Evolutionary conservation across 176 grass and related monocot genomes (phyloP).

Genomic region (Cocos nucifera): DNA sequence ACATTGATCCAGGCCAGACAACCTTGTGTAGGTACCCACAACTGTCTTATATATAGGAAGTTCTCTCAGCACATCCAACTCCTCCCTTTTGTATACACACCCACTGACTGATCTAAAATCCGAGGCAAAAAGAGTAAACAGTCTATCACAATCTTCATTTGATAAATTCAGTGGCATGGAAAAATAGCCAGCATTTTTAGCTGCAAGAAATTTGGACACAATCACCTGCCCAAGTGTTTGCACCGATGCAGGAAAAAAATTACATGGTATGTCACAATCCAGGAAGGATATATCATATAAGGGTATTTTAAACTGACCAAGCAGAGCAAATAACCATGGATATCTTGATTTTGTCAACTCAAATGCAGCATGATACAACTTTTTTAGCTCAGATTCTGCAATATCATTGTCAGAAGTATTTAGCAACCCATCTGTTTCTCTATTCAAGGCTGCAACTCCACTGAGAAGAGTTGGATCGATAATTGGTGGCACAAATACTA

Average conservation of each 20-base stretch:
- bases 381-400: conserved; percentile 29
- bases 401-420: conserved; percentile 14
- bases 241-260: conserved; percentile 36
- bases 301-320: conserved; percentile 84
- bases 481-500: conserved; percentile 72
- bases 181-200: conserved; percentile 55
- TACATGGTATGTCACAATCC: conserved; percentile 51
- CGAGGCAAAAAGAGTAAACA: conserved; percentile 70
- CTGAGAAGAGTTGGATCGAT: conserved; percentile 35
- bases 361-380: conserved; percentile 47
- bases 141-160: conserved; percentile 54
- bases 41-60: conserved; percentile 90
- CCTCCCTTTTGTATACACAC: conserved; percentile 64
- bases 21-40: conserved; percentile 64
- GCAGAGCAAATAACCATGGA: conserved; percentile 73
- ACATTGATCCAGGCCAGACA: conserved; percentile 58
- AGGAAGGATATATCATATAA: conserved; percentile 69
- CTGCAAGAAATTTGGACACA: conserved; percentile 56
- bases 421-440: conserved; percentile 12
- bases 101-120: conserved; percentile 45
- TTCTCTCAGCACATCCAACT: conserved; percentile 70
- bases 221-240: conserved; percentile 57
- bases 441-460: conserved; percentile 14
- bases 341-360: conserved; percentile 49
- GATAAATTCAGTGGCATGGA: conserved; percentile 51